Evolutionary conservation across 768 basidiomycete species (phyloP), one percentile per base, ranked within the genome.

Genomic region (Suillus fuscotomentosus): DNA sequence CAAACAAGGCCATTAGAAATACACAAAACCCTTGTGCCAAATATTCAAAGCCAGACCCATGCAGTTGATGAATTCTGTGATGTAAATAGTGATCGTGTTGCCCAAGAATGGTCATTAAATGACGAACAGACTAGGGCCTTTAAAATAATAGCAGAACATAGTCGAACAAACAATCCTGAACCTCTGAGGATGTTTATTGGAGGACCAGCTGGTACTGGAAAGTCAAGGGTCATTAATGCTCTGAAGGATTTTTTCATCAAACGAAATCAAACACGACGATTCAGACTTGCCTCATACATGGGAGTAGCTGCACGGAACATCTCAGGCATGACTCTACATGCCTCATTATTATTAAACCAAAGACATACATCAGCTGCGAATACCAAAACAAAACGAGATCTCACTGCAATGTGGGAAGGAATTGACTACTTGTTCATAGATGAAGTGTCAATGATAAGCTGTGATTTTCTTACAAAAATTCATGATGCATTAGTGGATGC

Each of bases 401-500:
- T 51, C 0, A 64, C 45, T 1, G 54, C 17, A 3, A 63, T 27
- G 43, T 41, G 61, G n/a, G 22, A 66, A n/a, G 70, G 75, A 24
- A 75, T 81, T 11, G 71, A 80, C 0, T 79, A 80, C 67, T 67
- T 82, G 4, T 80, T 83, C 51, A 64, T 82, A 15, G 79, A 82
- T 71, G 80, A 83, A 60, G 70, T 82, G 0, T 82, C 80, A 0
- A 83, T 83, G 81, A 51, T 51, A 14, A 51, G 50, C 50, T 51
- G 78, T 24, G 31, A 63, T 0, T 51, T 80, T 1, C 15, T 82
- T 11, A 55, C 31, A 3, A 36, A 75, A 3, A 75, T 84, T 13
- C 75, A 72, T 61, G 62, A 76, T 24, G 77, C 77, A 0, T 60
- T 83, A 0, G 63, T 41, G 0, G 66, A 69, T 1, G 80, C 77